Evolutionary conservation across 805 yeast genomes (phyloP).

Genomic region (Starmerella geochares): DNA sequence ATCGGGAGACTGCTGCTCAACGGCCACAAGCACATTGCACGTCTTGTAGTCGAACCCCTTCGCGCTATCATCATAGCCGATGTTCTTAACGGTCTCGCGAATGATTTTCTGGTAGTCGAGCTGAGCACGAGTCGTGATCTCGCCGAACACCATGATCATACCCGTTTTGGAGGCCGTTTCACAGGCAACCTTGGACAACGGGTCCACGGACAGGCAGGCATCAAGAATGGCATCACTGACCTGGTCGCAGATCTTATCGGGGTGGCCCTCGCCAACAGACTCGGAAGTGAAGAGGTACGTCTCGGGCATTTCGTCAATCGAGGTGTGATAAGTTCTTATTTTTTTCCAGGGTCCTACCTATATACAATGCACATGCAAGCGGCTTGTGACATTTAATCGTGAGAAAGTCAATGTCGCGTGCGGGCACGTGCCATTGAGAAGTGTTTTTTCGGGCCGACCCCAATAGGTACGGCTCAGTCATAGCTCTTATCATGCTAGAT

Average conservation of each 20-base stretch:
- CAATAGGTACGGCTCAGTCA: background rate
- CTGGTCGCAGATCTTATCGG: constrained; percentile 74
- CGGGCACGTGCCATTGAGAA: constrained; percentile 1
- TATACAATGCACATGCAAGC: background rate
- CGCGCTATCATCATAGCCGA: constrained; percentile 91
- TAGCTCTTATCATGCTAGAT: background rate
- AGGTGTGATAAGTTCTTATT: background rate
- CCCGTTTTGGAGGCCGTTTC: constrained; percentile 99
- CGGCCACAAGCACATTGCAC: constrained; percentile 96
- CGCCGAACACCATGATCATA: constrained; percentile 99
- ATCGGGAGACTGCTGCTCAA: constrained; percentile 98
- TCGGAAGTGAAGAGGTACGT: constrained; percentile 57
- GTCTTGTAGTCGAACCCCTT: constrained; percentile 99
- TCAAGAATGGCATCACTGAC: constrained; percentile 96
- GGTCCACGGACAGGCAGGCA: constrained; percentile 92
- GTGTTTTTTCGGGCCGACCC: background rate
- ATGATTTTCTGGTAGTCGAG: constrained; percentile 95
- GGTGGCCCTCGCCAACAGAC: constrained; percentile 59
- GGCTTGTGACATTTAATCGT: background rate
- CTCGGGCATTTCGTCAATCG: constrained; percentile 21
- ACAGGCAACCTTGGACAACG: constrained; percentile 97
- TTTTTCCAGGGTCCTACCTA: constrained; percentile 4
- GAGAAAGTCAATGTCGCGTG: background rate
- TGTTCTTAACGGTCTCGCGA: constrained; percentile 96
- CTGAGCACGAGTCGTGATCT: constrained; percentile 92